Conservation (phyloP, 805 yeast species). For the Isabelozyma rhagii region DNA sequence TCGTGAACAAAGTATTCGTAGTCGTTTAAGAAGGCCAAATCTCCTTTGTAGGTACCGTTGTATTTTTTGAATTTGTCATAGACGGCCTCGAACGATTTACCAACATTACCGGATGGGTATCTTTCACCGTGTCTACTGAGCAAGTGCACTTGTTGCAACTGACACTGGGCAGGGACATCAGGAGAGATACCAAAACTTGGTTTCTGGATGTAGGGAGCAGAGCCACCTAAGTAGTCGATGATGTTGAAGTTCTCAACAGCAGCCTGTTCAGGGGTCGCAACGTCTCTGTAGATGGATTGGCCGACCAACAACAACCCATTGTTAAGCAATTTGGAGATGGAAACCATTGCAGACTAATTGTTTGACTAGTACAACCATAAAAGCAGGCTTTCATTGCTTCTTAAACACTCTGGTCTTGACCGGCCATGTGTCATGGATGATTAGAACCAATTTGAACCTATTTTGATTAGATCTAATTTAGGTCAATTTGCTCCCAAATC, state of each 20-base stretch:
- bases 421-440: too few species aligned
- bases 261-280: constrained; percentile 40
- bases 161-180: constrained; percentile 49
- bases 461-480: too few species aligned
- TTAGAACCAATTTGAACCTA: too few species aligned
- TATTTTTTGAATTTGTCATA: constrained; percentile 21
- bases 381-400: neutral
- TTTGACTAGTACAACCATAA: neutral
- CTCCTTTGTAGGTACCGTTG: constrained; percentile 39
- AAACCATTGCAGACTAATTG: constrained; percentile 17
- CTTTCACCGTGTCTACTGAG: constrained; percentile 80
- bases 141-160: constrained; percentile 64
- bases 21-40: constrained; percentile 51
- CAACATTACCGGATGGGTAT: constrained; percentile 38
- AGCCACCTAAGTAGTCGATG: constrained; percentile 50
- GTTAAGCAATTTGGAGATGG: constrained; percentile 25
- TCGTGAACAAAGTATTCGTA: constrained; percentile 48
- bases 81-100: constrained; percentile 23
- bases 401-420: neutral
- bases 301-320: constrained; percentile 27
- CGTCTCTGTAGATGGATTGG: constrained; percentile 21
- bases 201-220: constrained; percentile 53
- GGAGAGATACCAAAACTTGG: constrained; percentile 52
- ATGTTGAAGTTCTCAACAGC: constrained; percentile 45
- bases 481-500: too few species aligned